Conservation (phyloP, 2,329 filamentous ascomycete species). For the Pseudogymnoascus sp. region DNA sequence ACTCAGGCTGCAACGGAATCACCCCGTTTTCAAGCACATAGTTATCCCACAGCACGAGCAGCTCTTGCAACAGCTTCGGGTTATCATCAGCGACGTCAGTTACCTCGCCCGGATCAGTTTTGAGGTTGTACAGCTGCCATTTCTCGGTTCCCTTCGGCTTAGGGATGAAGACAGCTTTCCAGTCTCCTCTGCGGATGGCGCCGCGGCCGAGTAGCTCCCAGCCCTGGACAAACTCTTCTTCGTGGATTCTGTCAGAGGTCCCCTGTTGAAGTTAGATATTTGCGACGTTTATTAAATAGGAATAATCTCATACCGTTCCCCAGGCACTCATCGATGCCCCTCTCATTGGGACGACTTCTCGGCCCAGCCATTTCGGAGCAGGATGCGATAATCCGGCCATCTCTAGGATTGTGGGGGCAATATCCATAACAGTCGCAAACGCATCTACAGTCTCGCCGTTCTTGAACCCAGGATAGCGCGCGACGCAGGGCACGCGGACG, state of each 20-base stretch:
- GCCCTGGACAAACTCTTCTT: slow-evolving; percentile 43
- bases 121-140: slow-evolving; percentile 50
- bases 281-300: neutral
- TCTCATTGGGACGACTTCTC: slow-evolving; percentile 43
- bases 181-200: slow-evolving; percentile 47
- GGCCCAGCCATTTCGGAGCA: slow-evolving; percentile 34
- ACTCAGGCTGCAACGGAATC: slow-evolving; percentile 48
- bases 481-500: slow-evolving; percentile 31
- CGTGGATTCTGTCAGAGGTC: slow-evolving; percentile 33
- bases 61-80: slow-evolving; percentile 37
- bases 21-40: slow-evolving; percentile 53
- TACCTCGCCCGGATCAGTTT: slow-evolving; percentile 43
- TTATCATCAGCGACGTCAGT: slow-evolving; percentile 35
- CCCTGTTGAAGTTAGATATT: slow-evolving; percentile 25
- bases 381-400: slow-evolving; percentile 34
- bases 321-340: slow-evolving; percentile 39
- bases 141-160: slow-evolving; percentile 46
- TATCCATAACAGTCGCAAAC: slow-evolving; percentile 35
- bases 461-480: slow-evolving; percentile 24
- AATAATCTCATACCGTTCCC: slow-evolving; percentile 20
- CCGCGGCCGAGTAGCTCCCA: slow-evolving; percentile 47
- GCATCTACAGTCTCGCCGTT: slow-evolving; percentile 23
- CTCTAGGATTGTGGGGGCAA: slow-evolving; percentile 34
- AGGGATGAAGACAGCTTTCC: slow-evolving; percentile 50
- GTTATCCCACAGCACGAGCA: slow-evolving; percentile 48